These are phyloP conservation scores for Trichosanthes cucumerina DNA, from an alignment of 306 rosid genomes.

Conservation along the genomic window DNA sequence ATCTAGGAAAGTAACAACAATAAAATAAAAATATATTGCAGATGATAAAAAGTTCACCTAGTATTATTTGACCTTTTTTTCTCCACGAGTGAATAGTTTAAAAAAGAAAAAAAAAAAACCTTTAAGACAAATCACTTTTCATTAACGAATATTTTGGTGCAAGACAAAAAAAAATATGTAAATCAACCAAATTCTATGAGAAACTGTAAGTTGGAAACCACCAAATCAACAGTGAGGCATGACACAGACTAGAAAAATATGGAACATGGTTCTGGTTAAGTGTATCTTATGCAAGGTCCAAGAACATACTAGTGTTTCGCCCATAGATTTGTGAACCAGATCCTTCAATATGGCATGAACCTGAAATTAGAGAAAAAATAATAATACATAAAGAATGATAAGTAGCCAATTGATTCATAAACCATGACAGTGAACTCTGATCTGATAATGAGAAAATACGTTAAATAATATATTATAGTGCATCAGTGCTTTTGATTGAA, in stretches of 20 bases:
- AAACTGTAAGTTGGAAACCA: not conserved
- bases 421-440: not conserved
- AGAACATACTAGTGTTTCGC: conserved; percentile 60
- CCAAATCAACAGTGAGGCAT: not conserved
- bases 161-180: not conserved
- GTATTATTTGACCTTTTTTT: not conserved
- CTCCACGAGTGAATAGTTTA: not conserved
- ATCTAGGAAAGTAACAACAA: not conserved
- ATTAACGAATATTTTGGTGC: not conserved
- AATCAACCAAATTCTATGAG: not conserved
- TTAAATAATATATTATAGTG: not conserved
- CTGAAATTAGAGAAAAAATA: conserved; percentile 28
- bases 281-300: not conserved
- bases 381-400: not conserved
- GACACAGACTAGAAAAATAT: not conserved
- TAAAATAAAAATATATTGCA: too few species aligned
- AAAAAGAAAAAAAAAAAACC: too few species aligned
- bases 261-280: not conserved
- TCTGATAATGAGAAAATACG: not conserved
- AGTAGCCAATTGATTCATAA: not conserved
- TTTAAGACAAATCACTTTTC: not conserved
- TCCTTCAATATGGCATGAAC: conserved; percentile 68
- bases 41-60: not conserved
- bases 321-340: conserved; percentile 68
- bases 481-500: not conserved